Conservation (phyloP, 306 rosid species). For the Nissolia schottii region DNA sequence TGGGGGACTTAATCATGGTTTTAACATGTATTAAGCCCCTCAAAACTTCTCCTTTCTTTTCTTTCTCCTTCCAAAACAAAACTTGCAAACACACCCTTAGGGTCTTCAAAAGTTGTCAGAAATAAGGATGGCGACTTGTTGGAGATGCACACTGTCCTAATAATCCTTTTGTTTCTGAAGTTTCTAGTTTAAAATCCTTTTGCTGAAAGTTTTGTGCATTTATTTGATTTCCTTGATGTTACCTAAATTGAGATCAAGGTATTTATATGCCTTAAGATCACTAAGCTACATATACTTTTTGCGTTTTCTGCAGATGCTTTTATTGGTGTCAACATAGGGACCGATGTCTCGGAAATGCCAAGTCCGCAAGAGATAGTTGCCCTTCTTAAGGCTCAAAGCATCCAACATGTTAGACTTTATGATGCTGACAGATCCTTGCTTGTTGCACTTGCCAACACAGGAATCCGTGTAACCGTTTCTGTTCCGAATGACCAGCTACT, state of each 20-base stretch:
- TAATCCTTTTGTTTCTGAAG: background rate
- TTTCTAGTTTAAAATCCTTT: background rate
- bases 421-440: slow-evolving; percentile 80
- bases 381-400: slow-evolving; percentile 81
- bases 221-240: background rate
- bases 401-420: slow-evolving; percentile 69
- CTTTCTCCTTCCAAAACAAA: too few relatives aligned
- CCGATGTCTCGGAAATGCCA: slow-evolving; percentile 85
- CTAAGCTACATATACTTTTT: background rate
- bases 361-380: slow-evolving; percentile 74
- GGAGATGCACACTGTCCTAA: too few relatives aligned
- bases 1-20: too few relatives aligned
- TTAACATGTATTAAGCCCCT: too few relatives aligned
- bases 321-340: slow-evolving; percentile 81
- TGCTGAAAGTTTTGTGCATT: background rate
- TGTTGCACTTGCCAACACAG: slow-evolving; percentile 75
- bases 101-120: too few relatives aligned
- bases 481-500: slow-evolving; percentile 88
- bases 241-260: background rate
- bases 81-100: too few relatives aligned
- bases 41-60: too few relatives aligned
- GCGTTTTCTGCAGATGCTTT: slow-evolving; percentile 56
- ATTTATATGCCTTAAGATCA: background rate
- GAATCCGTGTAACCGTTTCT: slow-evolving; percentile 71
- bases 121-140: too few relatives aligned